Percentiles rank a stretch among this genome's conserved stretches.
Conservation (phyloP, 108 stramenopile species). For the Hondaea fermentalgiana region DNA sequence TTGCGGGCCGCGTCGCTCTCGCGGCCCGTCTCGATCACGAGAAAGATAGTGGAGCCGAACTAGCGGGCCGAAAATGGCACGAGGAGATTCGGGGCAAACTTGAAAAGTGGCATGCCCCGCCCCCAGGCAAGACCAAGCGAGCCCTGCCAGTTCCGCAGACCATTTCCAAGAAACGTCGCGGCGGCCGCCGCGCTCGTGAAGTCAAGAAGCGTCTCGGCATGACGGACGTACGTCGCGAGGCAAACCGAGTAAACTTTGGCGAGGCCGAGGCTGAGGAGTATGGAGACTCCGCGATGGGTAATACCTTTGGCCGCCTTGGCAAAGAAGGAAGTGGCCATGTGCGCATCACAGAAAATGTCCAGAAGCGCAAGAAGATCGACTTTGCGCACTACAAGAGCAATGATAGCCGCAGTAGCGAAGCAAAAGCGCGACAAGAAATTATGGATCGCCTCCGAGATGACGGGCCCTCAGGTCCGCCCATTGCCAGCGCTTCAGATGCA, state of each 20-base stretch:
- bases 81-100: conserved; percentile 58
- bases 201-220: conserved; percentile 85
- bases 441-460: not conserved
- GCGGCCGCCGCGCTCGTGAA: conserved; percentile 77
- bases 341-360: conserved; percentile 59
- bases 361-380: conserved; percentile 16
- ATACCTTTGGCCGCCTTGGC: conserved; percentile 72
- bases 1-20: conserved; percentile 61
- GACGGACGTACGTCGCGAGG: conserved; percentile 85
- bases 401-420: not conserved
- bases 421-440: not conserved
- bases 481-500: not conserved
- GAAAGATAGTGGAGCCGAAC: not conserved
- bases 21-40: conserved; percentile 31
- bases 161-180: conserved; percentile 75
- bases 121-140: conserved; percentile 74
- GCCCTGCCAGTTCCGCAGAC: conserved; percentile 82
- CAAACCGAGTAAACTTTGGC: conserved; percentile 73
- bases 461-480: not conserved
- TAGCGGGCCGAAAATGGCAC: conserved; percentile 26
- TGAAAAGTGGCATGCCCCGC: conserved; percentile 81
- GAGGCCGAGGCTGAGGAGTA: conserved; percentile 67
- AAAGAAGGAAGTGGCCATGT: conserved; percentile 54
- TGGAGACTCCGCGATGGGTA: conserved; percentile 88
- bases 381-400: not conserved